phyloP scores from a whole-genome alignment of 2,329 filamentous ascomycete genomes.

The Colletotrichum cuscutae region DNA sequence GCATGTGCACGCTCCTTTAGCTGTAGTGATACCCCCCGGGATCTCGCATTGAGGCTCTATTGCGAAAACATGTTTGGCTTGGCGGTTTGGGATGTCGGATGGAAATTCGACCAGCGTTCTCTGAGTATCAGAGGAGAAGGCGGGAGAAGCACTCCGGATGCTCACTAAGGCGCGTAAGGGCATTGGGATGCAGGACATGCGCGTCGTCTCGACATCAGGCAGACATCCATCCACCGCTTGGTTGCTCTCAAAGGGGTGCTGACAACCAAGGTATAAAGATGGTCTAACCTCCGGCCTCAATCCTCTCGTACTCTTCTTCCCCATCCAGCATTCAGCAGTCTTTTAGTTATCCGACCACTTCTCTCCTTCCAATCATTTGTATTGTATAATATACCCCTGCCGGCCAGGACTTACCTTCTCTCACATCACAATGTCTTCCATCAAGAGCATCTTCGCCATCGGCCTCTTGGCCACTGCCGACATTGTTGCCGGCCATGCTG shows the following conservation, averaged over 20 bases:
- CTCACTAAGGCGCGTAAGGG: neutral
- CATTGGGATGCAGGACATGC: neutral
- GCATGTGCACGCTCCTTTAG: neutral
- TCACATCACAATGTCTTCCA: constrained; percentile 41
- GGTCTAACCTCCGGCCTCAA: neutral
- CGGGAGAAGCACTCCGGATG: neutral
- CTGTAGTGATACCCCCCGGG: neutral
- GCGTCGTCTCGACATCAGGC: constrained; percentile 25
- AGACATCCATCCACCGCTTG: neutral
- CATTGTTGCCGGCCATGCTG: constrained; percentile 69
- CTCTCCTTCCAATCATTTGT: constrained; percentile 29
- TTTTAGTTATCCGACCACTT: constrained; percentile 12
- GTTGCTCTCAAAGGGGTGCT: neutral
- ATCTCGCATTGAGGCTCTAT: constrained; percentile 14
- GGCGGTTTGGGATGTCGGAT: constrained; percentile 23
- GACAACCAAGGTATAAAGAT: constrained; percentile 21
- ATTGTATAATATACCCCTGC: constrained; percentile 33
- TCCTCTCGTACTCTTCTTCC: neutral
- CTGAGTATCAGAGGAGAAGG: neutral
- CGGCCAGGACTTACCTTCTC: constrained; percentile 33
- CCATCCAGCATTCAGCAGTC: constrained; percentile 24
- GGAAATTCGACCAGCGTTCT: neutral
- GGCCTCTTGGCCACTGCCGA: constrained; percentile 63
- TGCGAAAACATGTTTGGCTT: constrained; percentile 28
- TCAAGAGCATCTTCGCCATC: constrained; percentile 50